A percentile compares a stretch with the other conserved stretches of the same genome.
phyloP scores from a whole-genome alignment of 192 early-diverging fungal genomes.

The Gaertneriomyces sp. region DNA sequence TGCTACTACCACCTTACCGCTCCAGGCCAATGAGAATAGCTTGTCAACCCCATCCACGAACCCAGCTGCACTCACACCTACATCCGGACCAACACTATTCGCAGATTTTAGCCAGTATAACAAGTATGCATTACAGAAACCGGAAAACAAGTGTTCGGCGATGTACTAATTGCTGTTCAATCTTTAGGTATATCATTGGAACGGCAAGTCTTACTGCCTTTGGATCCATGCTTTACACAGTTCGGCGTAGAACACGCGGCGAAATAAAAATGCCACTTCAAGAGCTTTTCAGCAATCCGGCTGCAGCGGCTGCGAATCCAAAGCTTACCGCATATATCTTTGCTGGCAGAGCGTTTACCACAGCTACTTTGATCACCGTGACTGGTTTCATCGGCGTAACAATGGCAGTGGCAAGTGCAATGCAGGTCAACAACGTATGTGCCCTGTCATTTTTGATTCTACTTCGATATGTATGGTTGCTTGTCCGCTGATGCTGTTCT shows the following conservation, averaged over 20 bases:
- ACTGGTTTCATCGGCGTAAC: conserved; percentile 31
- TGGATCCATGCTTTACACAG: conserved; percentile 24
- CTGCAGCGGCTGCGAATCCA: conserved; percentile 37
- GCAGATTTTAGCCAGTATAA: too few species aligned
- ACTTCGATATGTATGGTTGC: background rate
- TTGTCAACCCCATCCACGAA: too few species aligned
- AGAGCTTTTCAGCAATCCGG: conserved; percentile 26
- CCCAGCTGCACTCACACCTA: too few species aligned
- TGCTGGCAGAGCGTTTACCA: conserved; percentile 43
- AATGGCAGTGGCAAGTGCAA: conserved; percentile 34
- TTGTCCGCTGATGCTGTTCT: background rate
- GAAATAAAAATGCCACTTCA: conserved; percentile 26
- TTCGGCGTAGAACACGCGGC: conserved; percentile 17
- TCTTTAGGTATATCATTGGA: conserved; percentile 24
- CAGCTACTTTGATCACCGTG: conserved; percentile 36
- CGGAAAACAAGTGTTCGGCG: too few species aligned
- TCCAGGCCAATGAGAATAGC: too few species aligned
- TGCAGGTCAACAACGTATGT: conserved; percentile 41
- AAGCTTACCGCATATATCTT: conserved; percentile 45
- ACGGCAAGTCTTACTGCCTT: conserved; percentile 22
- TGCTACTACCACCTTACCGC: too few species aligned
- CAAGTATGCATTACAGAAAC: too few species aligned
- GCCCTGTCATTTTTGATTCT: background rate
- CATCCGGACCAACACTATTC: too few species aligned
- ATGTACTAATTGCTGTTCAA: too few species aligned